These are phyloP conservation scores for Arabis alpina DNA, from an alignment of 345 rosid genomes.

Conservation along the genomic window DNA sequence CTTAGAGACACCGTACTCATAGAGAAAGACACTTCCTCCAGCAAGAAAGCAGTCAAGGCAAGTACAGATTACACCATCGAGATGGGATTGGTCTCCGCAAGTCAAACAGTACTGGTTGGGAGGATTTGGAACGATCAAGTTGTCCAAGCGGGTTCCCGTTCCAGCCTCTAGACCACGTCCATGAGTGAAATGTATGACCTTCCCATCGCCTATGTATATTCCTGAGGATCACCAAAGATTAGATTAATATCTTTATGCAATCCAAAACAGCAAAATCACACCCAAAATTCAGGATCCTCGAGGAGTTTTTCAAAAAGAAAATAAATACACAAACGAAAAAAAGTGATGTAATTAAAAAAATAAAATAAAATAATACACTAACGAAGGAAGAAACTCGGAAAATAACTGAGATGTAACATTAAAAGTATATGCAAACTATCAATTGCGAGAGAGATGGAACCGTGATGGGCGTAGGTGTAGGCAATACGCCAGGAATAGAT, in stretches of 20 bases:
- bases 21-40: slow-evolving; percentile 62
- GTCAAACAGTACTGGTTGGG: too few species aligned
- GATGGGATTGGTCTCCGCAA: slow-evolving; percentile 57
- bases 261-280: too few species aligned
- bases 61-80: slow-evolving; percentile 61
- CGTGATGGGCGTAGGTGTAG: slow-evolving; percentile 74
- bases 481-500: slow-evolving; percentile 69
- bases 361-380: too few species aligned
- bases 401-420: too few species aligned
- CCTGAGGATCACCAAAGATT: slow-evolving; percentile 42
- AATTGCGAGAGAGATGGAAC: slow-evolving; percentile 34
- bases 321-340: too few species aligned
- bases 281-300: too few species aligned
- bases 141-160: slow-evolving; percentile 66
- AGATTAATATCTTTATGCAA: too few species aligned
- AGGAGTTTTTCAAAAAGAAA: too few species aligned
- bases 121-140: slow-evolving; percentile 57
- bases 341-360: too few species aligned
- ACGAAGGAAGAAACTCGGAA: too few species aligned
- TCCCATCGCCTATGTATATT: slow-evolving; percentile 64
- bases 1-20: slow-evolving; percentile 56
- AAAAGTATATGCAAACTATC: too few species aligned
- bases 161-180: slow-evolving; percentile 68
- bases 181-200: slow-evolving; percentile 78
- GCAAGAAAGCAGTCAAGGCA: slow-evolving; percentile 76